Base-by-base conservation (phyloP, 1,284 basidiomycete genomes). In the Ceratobasidium sp. region DNA sequence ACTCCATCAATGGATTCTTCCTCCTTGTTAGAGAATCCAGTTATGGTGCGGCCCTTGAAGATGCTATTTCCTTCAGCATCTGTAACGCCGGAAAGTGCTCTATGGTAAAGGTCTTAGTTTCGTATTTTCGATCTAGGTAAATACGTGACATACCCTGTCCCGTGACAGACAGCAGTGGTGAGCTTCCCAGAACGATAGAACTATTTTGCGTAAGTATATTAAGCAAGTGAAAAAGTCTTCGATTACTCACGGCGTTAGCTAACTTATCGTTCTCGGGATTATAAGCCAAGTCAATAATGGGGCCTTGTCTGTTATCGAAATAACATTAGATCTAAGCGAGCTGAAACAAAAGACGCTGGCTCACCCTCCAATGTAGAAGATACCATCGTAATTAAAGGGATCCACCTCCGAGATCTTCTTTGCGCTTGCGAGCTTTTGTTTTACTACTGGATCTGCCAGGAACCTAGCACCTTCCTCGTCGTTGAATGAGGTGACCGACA, bases 341-440 rank as follows among this genome's bases (percentile, higher is more conserved):
- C 15, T 57, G 29, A 24, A 17, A 7, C 4, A 17, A 17, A 2
- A 17, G 29, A 7, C 36, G n/a, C 24, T 15, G 27, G 48, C 74
- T 72, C 54, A 83, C 15, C 85, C 93, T 56, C 93, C 93, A 66
- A 91, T 86, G 81, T 93, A 93, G 82, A 93, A 95, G 76, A 95
- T 84, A 14, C 89, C 93, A 73, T 87, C 89, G 79, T 92, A 95
- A 78, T 92, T 88, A 17, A 83, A 80, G 3, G 82, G 82, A 65
- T 88, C 85, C 78, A 94, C 86, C 1, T 90, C 87, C 0, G 85
- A 83, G 63, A 94, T 84, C 81, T 86, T 88, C 82, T 90, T 88
- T 6, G 92, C 89, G 59, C 84, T 84, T 29, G 86, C 86, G 57
- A 93, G 81, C 80, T 91, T 89, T 17, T 80, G 72, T 76, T 87